These are phyloP conservation scores for Coleophoma crateriformis DNA, from an alignment of 2,329 filamentous ascomycete species.

Conservation along the genomic window DNA sequence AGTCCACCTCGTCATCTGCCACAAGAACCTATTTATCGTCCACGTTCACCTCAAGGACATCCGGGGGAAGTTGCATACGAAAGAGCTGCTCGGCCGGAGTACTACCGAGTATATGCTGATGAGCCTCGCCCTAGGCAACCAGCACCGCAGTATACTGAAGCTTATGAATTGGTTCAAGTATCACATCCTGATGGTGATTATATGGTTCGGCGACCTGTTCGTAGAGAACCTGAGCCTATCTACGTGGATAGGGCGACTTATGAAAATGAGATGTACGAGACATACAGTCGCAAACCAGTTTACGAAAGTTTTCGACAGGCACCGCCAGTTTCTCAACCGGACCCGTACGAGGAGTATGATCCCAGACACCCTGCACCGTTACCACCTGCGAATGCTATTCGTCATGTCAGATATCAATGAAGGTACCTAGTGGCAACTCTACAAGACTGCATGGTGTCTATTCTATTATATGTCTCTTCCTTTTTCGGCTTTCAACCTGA, in stretches of 20 bases:
- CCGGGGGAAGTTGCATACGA: conserved; percentile 24
- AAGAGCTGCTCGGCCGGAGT: conserved; percentile 25
- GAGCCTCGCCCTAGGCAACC: conserved; percentile 23
- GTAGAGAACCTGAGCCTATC: conserved; percentile 25
- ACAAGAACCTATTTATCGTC: conserved; percentile 24
- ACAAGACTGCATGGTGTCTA: no score
- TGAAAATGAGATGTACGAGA: conserved; percentile 19
- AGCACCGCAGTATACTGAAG: conserved; percentile 24
- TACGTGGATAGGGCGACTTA: conserved; percentile 16
- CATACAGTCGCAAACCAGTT: conserved; percentile 18
- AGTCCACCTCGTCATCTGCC: conserved; percentile 22
- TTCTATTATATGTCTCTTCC: no score
- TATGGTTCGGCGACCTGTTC: conserved; percentile 36
- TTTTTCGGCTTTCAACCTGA: no score
- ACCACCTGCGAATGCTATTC: conserved; percentile 7
- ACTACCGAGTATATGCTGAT: conserved; percentile 28
- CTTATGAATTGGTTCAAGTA: conserved; percentile 40
- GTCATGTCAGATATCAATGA: conserved; percentile 6
- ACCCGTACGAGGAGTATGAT: conserved; percentile 33
- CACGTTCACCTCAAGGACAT: conserved; percentile 16
- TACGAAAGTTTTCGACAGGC: conserved; percentile 17
- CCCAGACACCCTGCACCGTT: conserved; percentile 26
- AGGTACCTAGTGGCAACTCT: no score
- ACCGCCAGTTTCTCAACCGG: conserved; percentile 9
- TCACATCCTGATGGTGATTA: conserved; percentile 40